phyloP scores from a whole-genome alignment of 2,329 filamentous ascomycete genomes.

The Fusarium pseudonygamai region DNA sequence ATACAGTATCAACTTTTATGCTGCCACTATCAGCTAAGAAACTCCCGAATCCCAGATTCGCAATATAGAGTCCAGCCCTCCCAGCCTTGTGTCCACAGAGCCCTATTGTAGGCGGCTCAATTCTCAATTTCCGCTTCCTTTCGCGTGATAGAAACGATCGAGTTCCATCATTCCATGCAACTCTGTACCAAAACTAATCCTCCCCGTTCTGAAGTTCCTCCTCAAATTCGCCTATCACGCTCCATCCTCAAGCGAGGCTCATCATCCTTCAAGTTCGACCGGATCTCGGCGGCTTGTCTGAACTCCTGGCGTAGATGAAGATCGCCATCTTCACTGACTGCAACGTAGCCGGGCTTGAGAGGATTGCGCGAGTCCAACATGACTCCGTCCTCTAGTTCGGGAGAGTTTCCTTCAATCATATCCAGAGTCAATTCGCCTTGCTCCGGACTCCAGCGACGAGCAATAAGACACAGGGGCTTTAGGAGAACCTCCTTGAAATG shows the following conservation, averaged over 20 bases:
- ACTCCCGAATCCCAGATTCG: no score
- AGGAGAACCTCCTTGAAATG: no score
- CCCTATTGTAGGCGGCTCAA: accelerated
- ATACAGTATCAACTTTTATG: not conserved
- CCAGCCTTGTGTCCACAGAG: no score
- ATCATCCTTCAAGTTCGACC: not conserved
- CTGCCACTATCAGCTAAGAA: accelerated
- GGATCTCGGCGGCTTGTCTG: not conserved
- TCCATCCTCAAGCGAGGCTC: not conserved
- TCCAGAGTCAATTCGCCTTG: accelerated
- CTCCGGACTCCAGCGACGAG: not conserved
- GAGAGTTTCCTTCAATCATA: not conserved
- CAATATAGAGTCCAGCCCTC: accelerated
- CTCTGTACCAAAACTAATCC: no score
- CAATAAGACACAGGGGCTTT: not conserved
- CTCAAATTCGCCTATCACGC: no score
- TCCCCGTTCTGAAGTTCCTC: no score
- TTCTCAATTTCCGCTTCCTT: accelerated
- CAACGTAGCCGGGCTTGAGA: accelerated
- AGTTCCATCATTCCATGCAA: not conserved
- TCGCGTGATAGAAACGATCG: accelerated
- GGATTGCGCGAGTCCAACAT: not conserved
- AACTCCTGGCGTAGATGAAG: no score
- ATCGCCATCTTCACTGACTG: not conserved
- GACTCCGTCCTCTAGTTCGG: accelerated